These are phyloP conservation scores for Penicillium psychrofluorescens DNA, from an alignment of 495 filamentous ascomycete species.

Conservation along the genomic window DNA sequence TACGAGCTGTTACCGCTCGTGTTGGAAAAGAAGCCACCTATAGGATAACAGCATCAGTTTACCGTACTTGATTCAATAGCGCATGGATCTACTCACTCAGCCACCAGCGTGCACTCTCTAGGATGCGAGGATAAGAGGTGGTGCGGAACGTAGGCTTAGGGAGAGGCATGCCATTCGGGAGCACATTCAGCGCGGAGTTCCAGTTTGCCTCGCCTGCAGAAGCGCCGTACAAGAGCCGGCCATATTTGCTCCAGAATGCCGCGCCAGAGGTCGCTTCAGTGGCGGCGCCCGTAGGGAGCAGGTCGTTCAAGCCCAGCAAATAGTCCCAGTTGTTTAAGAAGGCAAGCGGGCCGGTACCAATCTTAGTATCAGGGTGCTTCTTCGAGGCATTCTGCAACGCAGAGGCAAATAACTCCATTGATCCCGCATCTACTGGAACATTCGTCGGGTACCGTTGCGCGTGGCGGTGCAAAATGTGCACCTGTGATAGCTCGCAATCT, in stretches of 20 bases:
- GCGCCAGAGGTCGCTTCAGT: constrained; percentile 45
- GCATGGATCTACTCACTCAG: constrained; percentile 17
- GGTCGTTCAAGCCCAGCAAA: constrained; percentile 29
- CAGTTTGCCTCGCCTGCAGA: constrained; percentile 30
- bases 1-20: constrained; percentile 27
- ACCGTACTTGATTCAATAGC: background rate
- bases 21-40: constrained; percentile 33
- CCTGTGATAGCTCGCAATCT: constrained; percentile 48
- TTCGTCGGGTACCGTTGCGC: constrained; percentile 43
- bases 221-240: constrained; percentile 42
- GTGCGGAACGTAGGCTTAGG: constrained; percentile 42
- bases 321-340: constrained; percentile 48
- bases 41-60: background rate
- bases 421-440: constrained; percentile 31
- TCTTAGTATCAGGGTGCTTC: constrained; percentile 17
- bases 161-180: constrained; percentile 36
- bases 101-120: constrained; percentile 41
- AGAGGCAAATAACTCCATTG: constrained; percentile 35
- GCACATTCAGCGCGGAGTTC: constrained; percentile 33
- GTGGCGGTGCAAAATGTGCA: constrained; percentile 44
- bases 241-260: constrained; percentile 47
- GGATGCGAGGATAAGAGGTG: constrained; percentile 40
- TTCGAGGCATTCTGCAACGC: constrained; percentile 40
- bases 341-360: constrained; percentile 35
- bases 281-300: constrained; percentile 41